These are phyloP conservation scores for Pseudozyma hubeiensis DNA, from an alignment of 1,284 basidiomycete species.

Conservation along the genomic window DNA sequence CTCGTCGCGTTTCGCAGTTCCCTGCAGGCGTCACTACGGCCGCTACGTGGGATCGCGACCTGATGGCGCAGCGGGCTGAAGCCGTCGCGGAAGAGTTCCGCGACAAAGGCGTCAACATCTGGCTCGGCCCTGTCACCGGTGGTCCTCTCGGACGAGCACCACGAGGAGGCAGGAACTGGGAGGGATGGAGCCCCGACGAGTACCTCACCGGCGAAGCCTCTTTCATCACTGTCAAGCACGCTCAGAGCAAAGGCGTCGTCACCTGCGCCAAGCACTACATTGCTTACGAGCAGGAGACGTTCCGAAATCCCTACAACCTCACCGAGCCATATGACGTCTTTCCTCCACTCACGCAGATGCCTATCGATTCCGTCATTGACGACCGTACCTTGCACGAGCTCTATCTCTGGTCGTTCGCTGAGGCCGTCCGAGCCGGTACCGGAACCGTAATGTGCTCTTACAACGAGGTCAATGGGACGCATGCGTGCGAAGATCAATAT, in stretches of 20 bases:
- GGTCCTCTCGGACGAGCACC: slow-evolving; percentile 73
- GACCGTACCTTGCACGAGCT: slow-evolving; percentile 77
- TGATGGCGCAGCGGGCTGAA: slow-evolving; percentile 79
- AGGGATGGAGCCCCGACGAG: slow-evolving; percentile 70
- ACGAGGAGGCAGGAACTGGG: slow-evolving; percentile 82
- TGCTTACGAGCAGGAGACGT: slow-evolving; percentile 60
- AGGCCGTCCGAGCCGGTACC: slow-evolving; percentile 70
- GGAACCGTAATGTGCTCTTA: slow-evolving; percentile 69
- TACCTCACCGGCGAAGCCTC: slow-evolving; percentile 50
- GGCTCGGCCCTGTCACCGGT: slow-evolving; percentile 71
- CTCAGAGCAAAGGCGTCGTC: slow-evolving; percentile 51
- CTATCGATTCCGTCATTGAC: slow-evolving; percentile 77
- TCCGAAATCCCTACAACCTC: slow-evolving; percentile 37
- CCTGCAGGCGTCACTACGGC: slow-evolving; percentile 80
- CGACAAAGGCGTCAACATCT: slow-evolving; percentile 82
- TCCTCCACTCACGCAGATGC: slow-evolving; percentile 46
- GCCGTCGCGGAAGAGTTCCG: slow-evolving; percentile 82
- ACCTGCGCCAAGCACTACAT: slow-evolving; percentile 69
- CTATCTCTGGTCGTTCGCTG: slow-evolving; percentile 70
- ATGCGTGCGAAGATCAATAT: slow-evolving; percentile 77
- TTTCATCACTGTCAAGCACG: slow-evolving; percentile 50
- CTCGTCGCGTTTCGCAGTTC: slow-evolving; percentile 71
- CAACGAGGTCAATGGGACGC: slow-evolving; percentile 76
- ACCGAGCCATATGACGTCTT: slow-evolving; percentile 35
- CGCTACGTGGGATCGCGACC: slow-evolving; percentile 76